phyloP scores from a whole-genome alignment of 805 yeast species.

The Sungouiella blattae region DNA sequence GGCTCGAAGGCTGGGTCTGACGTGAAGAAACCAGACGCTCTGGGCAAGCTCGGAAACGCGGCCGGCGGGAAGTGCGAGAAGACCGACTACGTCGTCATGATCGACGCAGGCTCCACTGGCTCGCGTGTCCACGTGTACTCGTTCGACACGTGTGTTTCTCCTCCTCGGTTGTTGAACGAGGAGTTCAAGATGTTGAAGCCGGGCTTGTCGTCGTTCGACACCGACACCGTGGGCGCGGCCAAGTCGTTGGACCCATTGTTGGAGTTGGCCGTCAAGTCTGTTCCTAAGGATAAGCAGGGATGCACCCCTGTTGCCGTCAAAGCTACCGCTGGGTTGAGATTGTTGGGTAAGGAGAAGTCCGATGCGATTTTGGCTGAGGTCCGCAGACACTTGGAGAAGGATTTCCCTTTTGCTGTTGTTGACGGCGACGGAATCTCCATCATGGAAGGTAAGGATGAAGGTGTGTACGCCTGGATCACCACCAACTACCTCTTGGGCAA shows the following conservation, averaged over 20 bases:
- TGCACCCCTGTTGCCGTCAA: conserved; percentile 96
- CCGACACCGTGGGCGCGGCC: conserved; percentile 84
- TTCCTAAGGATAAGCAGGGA: conserved; percentile 66
- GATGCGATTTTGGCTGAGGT: conserved; percentile 72
- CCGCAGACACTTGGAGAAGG: conserved; percentile 64
- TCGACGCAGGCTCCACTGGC: conserved; percentile 98
- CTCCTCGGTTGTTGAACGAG: conserved; percentile 79
- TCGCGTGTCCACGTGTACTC: conserved; percentile 93
- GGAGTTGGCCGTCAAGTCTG: conserved; percentile 66
- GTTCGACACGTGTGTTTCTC: conserved; percentile 80
- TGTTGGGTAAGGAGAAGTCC: conserved; percentile 75
- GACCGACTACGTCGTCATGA: conserved; percentile 80
- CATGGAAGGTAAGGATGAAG: conserved; percentile 97
- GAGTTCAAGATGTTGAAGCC: conserved; percentile 86
- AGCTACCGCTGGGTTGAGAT: conserved; percentile 96
- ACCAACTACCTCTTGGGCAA: conserved; percentile 90
- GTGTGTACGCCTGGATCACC: conserved; percentile 98
- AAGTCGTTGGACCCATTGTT: conserved; percentile 81
- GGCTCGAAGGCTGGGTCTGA: background rate
- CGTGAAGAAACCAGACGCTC: background rate
- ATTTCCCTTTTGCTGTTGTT: conserved; percentile 91
- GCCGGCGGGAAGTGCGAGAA: conserved; percentile 23
- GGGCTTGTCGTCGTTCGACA: conserved; percentile 82
- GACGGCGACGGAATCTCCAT: conserved; percentile 82
- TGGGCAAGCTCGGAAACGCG: background rate